Evolutionary conservation across 1,139 yeast species (phyloP), one percentile per base, ranked within the genome.

Genomic region (Hyphopichia wangnamkhiaoensis): DNA sequence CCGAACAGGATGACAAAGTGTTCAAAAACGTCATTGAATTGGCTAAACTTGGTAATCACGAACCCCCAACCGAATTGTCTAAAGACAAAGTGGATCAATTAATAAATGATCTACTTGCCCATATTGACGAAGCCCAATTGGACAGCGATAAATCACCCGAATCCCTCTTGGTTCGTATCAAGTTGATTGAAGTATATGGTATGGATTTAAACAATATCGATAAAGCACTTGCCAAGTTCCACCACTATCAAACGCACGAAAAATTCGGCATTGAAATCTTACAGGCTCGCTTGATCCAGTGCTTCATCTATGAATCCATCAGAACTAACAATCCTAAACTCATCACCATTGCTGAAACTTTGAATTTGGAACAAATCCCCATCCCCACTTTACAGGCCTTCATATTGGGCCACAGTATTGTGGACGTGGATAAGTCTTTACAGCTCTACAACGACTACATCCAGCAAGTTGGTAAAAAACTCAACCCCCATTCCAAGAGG

Each of bases 381-480:
- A 60, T 71, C 2, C 58, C 63, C 9, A 53, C 70, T 3, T 48
- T 78, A 3, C 78, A 79, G 40, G 57, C 68, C 0, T 53, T 74
- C 33, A 71, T 83, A n/a, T 47, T 82, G 9, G 73, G 73, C 0
- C 61, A 70, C 29, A 63, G 80, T 6, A 69, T 65, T 46, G 70
- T 76, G 39, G 70, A 73, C 33, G 53, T 66, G 1, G 77, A 75
- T 14, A 53, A 60, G 25, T 63, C 82, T 0, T 61, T 84, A 27
- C 70, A 68, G 2, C 49, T 79, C 5, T 83, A 76, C 58, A 83
- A 84, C 48, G 64, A 68, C 19, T 71, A 76, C 49, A 74, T 79
- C 31, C 50, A 50, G 17, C 55, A 54, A 18, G 72, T 75, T 8
- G 63, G 77, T 1, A 50, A 49, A 6, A 57, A 61, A 5, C 52